Conservation (phyloP, 306 rosid species). For the Gastrolobium bilobum region DNA sequence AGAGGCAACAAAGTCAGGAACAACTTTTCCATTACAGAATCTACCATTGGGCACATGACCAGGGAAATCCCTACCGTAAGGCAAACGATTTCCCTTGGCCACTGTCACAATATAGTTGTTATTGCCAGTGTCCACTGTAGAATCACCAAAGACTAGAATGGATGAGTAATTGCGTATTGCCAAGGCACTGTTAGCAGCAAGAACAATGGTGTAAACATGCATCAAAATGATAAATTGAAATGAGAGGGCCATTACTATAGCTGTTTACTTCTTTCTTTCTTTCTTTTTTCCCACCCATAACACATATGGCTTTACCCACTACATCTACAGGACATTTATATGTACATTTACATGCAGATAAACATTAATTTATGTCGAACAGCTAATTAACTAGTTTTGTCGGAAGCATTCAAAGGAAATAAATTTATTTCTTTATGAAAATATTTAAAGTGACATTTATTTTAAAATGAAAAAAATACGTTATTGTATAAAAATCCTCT, state of each 20-base stretch:
- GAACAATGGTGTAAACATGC: constrained; percentile 43
- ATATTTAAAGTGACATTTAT: no score
- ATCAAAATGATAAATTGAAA: constrained; percentile 42
- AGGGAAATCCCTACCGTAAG: constrained; percentile 72
- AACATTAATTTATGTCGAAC: no score
- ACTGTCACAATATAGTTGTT: constrained; percentile 65
- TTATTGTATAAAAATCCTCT: no score
- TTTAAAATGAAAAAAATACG: no score
- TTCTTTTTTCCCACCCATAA: no score
- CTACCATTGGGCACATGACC: constrained; percentile 68
- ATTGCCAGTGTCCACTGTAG: constrained; percentile 69
- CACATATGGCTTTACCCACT: no score
- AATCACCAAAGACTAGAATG: constrained; percentile 75
- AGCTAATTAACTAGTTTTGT: no score
- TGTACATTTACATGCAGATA: no score
- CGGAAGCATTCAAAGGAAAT: no score
- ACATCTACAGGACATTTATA: no score
- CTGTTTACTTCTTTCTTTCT: neutral
- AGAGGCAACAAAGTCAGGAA: constrained; percentile 68
- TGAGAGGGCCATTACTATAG: constrained; percentile 52
- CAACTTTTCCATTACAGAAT: constrained; percentile 72
- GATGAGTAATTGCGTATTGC: constrained; percentile 54
- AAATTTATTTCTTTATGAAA: no score
- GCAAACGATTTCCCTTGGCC: constrained; percentile 60
- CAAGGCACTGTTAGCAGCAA: constrained; percentile 42